These are phyloP conservation scores for Exophiala sideris DNA, from an alignment of 2,329 filamentous ascomycete species.

Conservation along the genomic window DNA sequence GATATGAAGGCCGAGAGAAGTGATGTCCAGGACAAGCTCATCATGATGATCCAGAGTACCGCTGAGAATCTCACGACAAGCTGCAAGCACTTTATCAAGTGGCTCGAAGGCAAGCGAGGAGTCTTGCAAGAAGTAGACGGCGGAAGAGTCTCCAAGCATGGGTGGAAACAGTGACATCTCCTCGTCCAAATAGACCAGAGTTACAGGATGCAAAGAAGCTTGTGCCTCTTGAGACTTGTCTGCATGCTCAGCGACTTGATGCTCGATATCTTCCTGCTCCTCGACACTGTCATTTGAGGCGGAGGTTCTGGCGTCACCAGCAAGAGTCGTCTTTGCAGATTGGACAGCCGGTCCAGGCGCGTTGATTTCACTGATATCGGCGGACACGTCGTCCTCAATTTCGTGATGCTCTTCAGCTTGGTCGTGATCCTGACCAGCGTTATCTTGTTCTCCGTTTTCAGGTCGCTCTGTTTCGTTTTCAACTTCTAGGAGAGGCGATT, in stretches of 20 bases:
- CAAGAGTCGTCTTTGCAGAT: background rate
- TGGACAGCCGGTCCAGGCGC: background rate
- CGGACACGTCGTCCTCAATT: background rate
- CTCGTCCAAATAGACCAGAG: constrained; percentile 53
- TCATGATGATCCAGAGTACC: constrained; percentile 55
- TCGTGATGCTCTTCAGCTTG: background rate
- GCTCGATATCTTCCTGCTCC: background rate
- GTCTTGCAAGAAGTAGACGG: constrained; percentile 57
- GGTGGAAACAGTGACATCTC: constrained; percentile 60
- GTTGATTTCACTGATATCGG: background rate
- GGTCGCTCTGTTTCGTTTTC: background rate
- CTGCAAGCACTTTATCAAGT: constrained; percentile 55
- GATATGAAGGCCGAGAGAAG: constrained; percentile 54
- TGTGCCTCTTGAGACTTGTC: background rate
- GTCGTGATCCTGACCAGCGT: background rate
- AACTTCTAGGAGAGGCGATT: too few species aligned
- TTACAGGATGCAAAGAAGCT: constrained; percentile 43
- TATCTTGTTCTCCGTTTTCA: constrained; percentile 3
- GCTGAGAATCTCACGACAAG: constrained; percentile 52
- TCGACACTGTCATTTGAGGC: background rate
- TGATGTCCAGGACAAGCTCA: constrained; percentile 55
- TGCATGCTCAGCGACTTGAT: background rate
- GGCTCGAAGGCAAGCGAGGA: constrained; percentile 51
- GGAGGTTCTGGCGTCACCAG: background rate
- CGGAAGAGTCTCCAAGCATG: constrained; percentile 46